A percentile compares a stretch with the other conserved stretches of the same genome.
These are phyloP conservation scores for Halophytophthora batemanensis DNA, from an alignment of 352 stramenopile species.

Conservation along the genomic window DNA sequence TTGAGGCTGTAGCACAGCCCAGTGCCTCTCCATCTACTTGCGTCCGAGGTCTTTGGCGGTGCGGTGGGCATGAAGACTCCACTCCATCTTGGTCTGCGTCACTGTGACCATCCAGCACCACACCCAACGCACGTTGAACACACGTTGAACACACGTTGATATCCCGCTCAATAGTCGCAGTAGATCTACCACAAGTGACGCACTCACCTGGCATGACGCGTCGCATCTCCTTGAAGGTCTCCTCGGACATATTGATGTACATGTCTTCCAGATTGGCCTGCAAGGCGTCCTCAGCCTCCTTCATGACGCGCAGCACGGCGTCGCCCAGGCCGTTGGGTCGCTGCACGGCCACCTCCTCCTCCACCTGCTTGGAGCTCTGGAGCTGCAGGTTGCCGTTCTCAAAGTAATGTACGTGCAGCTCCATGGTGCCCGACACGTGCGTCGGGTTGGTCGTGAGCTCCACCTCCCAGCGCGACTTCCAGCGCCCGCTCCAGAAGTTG, in stretches of 20 bases:
- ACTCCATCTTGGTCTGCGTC: slow-evolving; percentile 89
- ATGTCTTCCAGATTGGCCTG: slow-evolving; percentile 91
- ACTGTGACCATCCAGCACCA: slow-evolving; percentile 28
- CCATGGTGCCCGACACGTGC: slow-evolving; percentile 55
- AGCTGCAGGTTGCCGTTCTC: slow-evolving; percentile 96
- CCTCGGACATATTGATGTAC: slow-evolving; percentile 94
- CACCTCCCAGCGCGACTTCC: slow-evolving; percentile 81
- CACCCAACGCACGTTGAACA: background rate
- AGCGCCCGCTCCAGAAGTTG: slow-evolving; percentile 88
- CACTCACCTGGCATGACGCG: slow-evolving; percentile 89
- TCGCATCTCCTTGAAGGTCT: slow-evolving; percentile 94
- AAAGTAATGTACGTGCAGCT: slow-evolving; percentile 93
- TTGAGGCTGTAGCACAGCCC: no score
- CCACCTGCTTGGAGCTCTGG: slow-evolving; percentile 73
- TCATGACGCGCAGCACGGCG: slow-evolving; percentile 70
- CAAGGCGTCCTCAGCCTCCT: slow-evolving; percentile 79
- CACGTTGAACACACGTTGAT: background rate
- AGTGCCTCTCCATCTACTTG: slow-evolving; percentile 38
- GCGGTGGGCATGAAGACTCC: slow-evolving; percentile 80
- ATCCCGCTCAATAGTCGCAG: no score
- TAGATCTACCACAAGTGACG: no score
- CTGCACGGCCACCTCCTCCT: slow-evolving; percentile 48
- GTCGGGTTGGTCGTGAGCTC: slow-evolving; percentile 50
- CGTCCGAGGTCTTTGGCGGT: slow-evolving; percentile 69
- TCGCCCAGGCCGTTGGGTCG: slow-evolving; percentile 47